Base-by-base conservation (phyloP, 2,329 filamentous ascomycete genomes). In the Raffaelea ambrosiae region DNA sequence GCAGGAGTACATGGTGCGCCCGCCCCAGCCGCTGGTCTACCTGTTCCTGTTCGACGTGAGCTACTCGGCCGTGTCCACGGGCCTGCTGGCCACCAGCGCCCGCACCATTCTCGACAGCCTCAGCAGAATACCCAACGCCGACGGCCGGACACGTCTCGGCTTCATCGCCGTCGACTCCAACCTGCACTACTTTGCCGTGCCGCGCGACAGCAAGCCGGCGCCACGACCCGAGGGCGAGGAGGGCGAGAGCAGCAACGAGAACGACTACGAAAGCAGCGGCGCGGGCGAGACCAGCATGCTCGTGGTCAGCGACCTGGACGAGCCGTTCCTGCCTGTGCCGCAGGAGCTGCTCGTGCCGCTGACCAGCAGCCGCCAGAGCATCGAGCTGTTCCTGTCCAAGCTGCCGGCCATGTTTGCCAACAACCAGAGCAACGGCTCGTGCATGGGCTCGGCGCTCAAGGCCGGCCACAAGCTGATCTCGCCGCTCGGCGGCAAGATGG, bases 1-100 rank as follows among this genome's bases (percentile, higher is more conserved):
- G 2, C 93, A 98, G 66, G 93, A 98, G 68, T 98, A 98, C 69
- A 98, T 98, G 93, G 93, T 98, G 33, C 86, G 93, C 52, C 90
- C 93, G 48, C 93, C 93, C 40, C 91, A 95, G 67, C 93, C 93
- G 36, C 74, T 97, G 36, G 91, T 96, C 36, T 97, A 97, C 63
- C 77, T 96, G 14, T 97, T 97, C 76, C 73, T 95, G 58, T 88
- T 97, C 60, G 91, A 96, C 59, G 90, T 96, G 54, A 95, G 88
- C 73, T 94, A 89, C 59, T 82, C 88, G 13, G 83, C 91, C 29
- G 86, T 96, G 16, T 89, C 88, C 16, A 95, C 84, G 54, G 93
- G 93, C 43, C 81, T 98, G 29, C 73, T 97, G 51, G 93, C 93
- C 44, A 97, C 93, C 10, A 88, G 84, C 53, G 91, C 93, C 49